Base-by-base conservation (phyloP, 192 early-diverging fungal species). In the Coemansia sp. region DNA sequence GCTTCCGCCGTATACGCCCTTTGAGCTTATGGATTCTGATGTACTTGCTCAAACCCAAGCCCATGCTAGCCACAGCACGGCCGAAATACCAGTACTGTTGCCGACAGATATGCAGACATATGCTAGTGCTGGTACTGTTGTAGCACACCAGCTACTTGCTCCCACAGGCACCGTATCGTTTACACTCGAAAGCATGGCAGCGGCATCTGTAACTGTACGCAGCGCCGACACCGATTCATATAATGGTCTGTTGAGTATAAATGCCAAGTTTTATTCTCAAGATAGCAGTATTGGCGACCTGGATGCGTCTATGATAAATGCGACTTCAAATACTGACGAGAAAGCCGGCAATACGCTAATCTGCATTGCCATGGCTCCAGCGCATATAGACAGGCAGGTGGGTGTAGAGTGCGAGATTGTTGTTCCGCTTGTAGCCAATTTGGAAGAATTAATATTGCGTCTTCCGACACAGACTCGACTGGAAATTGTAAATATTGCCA, bases 401-500 rank as follows among this genome's bases (percentile, higher is more conserved):
- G 37, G 22, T 23, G 35, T 39, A 14, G 67, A 69, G 39, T 69
- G 59, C 23, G 39, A 16, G 23, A 29, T 73, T 27, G 19, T 58
- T 12, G 12, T 66, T 14, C 65, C 69, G 0, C 16, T 39, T 8
- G 24, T 35, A 2, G 23, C 45, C 23, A 43, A 18, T 9, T 37
- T 69, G 48, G 20, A 18, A 0, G 43, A 43, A 10, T 26, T 78
- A 18, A 27, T 18, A 6, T 32, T 78, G 14, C 51, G 66, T n/a
- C 66, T 78, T 41, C 71, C 75, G 18, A 58, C 59, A 38, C 32
- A 59, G 24, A 62, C 70, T 4, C 59, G 54, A 8, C 45, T 75
- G 12, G 24, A 61, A 0, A 22, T 62, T 5, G 35, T 19, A 0
- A 24, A 53, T 12, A 54, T 78, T n/a, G 59, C 13, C 7, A 14